Conservation (phyloP, 441 rosid species). For the Flueggea neowawraea region DNA sequence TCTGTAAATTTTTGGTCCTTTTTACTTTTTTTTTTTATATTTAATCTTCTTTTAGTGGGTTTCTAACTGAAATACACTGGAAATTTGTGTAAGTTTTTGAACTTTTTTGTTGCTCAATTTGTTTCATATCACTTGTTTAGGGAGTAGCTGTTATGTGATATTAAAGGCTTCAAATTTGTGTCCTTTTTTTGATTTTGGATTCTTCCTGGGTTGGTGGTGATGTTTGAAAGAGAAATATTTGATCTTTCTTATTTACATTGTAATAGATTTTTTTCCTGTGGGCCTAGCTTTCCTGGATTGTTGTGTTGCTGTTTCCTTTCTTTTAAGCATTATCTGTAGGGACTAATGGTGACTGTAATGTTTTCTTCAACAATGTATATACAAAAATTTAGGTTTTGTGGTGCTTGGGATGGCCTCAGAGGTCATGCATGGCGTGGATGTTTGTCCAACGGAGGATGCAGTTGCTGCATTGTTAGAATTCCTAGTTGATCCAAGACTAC, state of each 20-base stretch:
- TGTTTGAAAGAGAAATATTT: neutral
- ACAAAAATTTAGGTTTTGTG: conserved; percentile 8
- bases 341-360: neutral
- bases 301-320: too few species aligned
- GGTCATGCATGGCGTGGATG: conserved; percentile 24
- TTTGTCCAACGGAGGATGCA: conserved; percentile 72
- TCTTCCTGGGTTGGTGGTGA: neutral
- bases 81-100: neutral
- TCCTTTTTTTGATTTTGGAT: neutral
- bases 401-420: conserved; percentile 8
- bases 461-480: conserved; percentile 46
- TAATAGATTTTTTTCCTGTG: too few species aligned
- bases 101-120: neutral
- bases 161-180: neutral
- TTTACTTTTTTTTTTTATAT: neutral
- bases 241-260: neutral
- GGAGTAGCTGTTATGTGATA: neutral
- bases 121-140: neutral
- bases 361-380: conserved; percentile 12
- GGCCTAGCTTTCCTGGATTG: too few species aligned
- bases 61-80: neutral
- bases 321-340: neutral
- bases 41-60: neutral
- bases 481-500: conserved; percentile 78
- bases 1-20: neutral